Percentiles rank a stretch among this genome's conserved stretches.
Evolutionary conservation across 306 rosid genomes (phyloP).

Genomic region (peach (Prunus persica)): DNA sequence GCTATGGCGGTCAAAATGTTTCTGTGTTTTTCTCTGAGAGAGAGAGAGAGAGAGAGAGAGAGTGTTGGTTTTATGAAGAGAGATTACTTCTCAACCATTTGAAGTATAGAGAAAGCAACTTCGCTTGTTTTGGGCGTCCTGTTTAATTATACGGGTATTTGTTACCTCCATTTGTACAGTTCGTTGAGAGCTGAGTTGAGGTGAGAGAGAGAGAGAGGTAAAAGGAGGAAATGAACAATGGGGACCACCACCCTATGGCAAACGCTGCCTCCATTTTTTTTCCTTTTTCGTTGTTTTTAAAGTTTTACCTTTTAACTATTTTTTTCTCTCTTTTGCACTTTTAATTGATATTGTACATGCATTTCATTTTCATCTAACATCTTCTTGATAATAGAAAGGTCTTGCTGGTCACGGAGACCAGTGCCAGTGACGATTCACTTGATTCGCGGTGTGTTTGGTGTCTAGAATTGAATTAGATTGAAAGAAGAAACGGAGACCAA

Average conservation of each 20-base stretch:
- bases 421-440: too few species aligned
- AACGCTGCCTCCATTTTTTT: background rate
- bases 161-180: conserved; percentile 38
- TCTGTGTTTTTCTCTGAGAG: background rate
- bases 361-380: too few species aligned
- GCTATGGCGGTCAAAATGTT: conserved; percentile 53
- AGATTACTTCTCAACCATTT: conserved; percentile 48
- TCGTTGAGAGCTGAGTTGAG: conserved; percentile 10
- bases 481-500: too few species aligned
- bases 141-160: conserved; percentile 29
- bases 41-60: background rate
- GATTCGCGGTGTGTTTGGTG: too few species aligned
- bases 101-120: conserved; percentile 71
- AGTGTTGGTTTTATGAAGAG: background rate
- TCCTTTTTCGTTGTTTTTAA: background rate
- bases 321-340: background rate
- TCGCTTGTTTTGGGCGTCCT: conserved; percentile 22
- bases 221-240: background rate
- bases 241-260: conserved; percentile 31
- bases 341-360: too few species aligned
- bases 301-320: background rate
- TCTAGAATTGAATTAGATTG: too few species aligned
- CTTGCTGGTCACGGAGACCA: too few species aligned
- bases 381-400: too few species aligned
- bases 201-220: background rate